These are phyloP conservation scores for Phytophthora macrochlamydospora DNA, from an alignment of 352 stramenopile species.

Conservation along the genomic window DNA sequence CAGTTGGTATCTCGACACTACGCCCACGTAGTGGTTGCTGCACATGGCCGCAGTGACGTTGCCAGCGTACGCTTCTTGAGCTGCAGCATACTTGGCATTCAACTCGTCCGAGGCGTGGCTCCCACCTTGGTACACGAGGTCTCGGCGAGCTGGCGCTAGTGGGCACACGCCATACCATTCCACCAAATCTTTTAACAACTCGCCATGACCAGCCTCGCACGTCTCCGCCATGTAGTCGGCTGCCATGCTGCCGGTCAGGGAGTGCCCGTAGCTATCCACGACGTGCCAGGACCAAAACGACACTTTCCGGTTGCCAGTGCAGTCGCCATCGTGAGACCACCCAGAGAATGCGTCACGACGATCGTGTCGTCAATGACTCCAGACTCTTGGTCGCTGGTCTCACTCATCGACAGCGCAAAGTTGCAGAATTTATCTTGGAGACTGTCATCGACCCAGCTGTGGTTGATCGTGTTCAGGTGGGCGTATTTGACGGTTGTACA, in stretches of 20 bases:
- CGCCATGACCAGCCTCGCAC: conserved; percentile 23
- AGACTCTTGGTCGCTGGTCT: conserved; percentile 1
- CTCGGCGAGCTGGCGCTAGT: conserved; percentile 8
- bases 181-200: conserved; percentile 17
- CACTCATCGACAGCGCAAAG: conserved; percentile 9
- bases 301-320: background rate
- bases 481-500: conserved; percentile 23
- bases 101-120: conserved; percentile 23
- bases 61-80: conserved; percentile 33
- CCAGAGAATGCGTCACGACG: conserved; percentile 32
- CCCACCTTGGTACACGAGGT: conserved; percentile 37
- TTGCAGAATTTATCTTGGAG: conserved; percentile 25
- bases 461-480: conserved; percentile 22
- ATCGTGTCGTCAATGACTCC: conserved; percentile 20
- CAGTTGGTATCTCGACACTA: conserved; percentile 36
- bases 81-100: conserved; percentile 29
- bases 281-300: background rate
- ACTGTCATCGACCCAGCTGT: conserved; percentile 16
- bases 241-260: conserved; percentile 31
- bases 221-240: conserved; percentile 34
- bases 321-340: conserved; percentile 11
- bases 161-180: conserved; percentile 42
- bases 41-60: conserved; percentile 50
- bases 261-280: conserved; percentile 21
- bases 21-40: conserved; percentile 31